Evolutionary conservation across 331 rosid genomes (phyloP), one percentile per base, ranked within the genome.

Genomic region (Phaseolus coccineus): DNA sequence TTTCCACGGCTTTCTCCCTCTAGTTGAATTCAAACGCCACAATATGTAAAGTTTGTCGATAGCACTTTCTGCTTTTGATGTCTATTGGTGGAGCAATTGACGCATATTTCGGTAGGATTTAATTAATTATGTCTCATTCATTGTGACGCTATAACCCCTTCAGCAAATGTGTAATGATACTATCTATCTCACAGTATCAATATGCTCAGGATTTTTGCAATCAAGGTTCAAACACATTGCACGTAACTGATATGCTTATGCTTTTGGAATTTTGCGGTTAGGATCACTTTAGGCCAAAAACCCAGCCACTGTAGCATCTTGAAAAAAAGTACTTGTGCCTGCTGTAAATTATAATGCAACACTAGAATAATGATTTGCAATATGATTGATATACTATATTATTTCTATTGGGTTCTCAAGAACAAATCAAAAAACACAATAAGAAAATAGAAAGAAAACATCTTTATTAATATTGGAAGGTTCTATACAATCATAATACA

Each of bases 11-110:
- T 48, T 74, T 73, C 46, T 63, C 68, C 69, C 64, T 66, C 39
- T 40, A 42, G 64, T 77, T 65, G 80, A 71, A 82, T 75, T 47
- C 75, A 78, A 72, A 68, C 46, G 65, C 79, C 81, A 74, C 79
- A 57, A 42, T 69, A 42, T 28, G 71, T 78, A 69, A 69, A 61
- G 83, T 86, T 84, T 35, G 59, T 83, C 28, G 27, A 16, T 55
- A 63, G 79, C 16, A 19, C 56, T 77, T 67, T 27, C 19, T 56
- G 77, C 81, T 67, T 84, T 79, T 27, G 51, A 58, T 58, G 62
- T 62, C 63, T 5, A 76, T 74, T 78, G 87, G 84, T 74, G 12
- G 80, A 72, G 59, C 44, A 68, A 74, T 79, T 77, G 42, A 57
- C 73, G 16, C 68, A 69, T 72, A 40, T 76, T 56, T 84, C 33